Evolutionary conservation across 2,329 filamentous ascomycete genomes (phyloP).

Genomic region (Nemania bipapillata): DNA sequence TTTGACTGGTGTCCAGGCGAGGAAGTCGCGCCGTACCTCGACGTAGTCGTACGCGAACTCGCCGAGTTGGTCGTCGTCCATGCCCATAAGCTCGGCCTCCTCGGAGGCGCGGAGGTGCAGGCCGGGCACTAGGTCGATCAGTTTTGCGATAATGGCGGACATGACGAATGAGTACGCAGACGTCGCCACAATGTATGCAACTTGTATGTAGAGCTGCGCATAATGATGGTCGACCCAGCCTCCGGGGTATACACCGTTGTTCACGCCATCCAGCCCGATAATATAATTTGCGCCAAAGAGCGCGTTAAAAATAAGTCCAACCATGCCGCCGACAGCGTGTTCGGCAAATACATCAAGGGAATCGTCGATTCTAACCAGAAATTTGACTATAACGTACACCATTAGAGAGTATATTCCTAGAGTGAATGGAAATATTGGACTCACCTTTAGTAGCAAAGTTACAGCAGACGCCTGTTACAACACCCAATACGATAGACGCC

Average conservation of each 20-base stretch:
- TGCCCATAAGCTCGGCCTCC: conserved; percentile 84
- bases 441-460: conserved; percentile 74
- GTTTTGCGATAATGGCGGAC: conserved; percentile 77
- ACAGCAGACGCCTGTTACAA: conserved; percentile 72
- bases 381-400: conserved; percentile 60
- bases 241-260: conserved; percentile 69
- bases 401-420: conserved; percentile 1
- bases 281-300: conserved; percentile 76
- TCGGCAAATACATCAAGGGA: conserved; percentile 78
- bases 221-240: conserved; percentile 82
- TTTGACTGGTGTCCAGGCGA: conserved; percentile 84
- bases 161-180: conserved; percentile 77
- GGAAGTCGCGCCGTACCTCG: conserved; percentile 86
- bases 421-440: conserved; percentile 24
- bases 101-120: conserved; percentile 82
- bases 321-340: conserved; percentile 75
- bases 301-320: conserved; percentile 77
- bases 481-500: conserved; percentile 73
- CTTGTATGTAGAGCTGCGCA: conserved; percentile 79
- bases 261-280: conserved; percentile 80
- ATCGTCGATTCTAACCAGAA: conserved; percentile 72
- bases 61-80: conserved; percentile 90
- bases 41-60: conserved; percentile 93
- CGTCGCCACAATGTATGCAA: conserved; percentile 77
- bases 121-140: conserved; percentile 79